Conservation (phyloP, 345 rosid genomes). For the Linum trigynum region DNA sequence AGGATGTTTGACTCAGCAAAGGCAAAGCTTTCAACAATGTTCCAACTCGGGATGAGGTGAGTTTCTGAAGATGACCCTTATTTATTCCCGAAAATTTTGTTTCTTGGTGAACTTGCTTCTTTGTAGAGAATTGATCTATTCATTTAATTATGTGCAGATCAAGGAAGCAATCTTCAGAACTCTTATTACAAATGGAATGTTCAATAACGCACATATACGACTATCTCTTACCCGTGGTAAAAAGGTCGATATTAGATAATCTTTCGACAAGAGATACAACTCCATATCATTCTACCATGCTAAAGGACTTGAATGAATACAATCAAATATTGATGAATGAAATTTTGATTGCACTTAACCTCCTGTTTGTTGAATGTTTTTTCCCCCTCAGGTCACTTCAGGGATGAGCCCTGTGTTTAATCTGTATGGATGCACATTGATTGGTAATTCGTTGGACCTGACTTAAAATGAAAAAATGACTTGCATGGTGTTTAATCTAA, state of each 20-base stretch:
- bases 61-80: constrained; percentile 7
- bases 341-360: too few species aligned
- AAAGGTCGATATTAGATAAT: too few species aligned
- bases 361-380: too few species aligned
- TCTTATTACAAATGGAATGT: constrained; percentile 75
- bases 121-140: constrained; percentile 6
- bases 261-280: too few species aligned
- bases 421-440: constrained; percentile 75
- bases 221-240: constrained; percentile 80
- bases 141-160: constrained; percentile 32
- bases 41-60: constrained; percentile 67
- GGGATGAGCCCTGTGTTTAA: constrained; percentile 96
- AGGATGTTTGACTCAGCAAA: constrained; percentile 86
- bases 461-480: too few species aligned
- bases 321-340: too few species aligned
- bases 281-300: too few species aligned
- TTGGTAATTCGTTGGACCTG: constrained; percentile 56
- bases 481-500: constrained; percentile 4
- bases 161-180: constrained; percentile 79
- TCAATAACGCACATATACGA: constrained; percentile 74
- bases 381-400: constrained; percentile 93
- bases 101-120: neutral
- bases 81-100: neutral
- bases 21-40: constrained; percentile 75
- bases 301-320: too few species aligned